These are phyloP conservation scores for Erysiphe pulchra DNA, from an alignment of 2,329 filamentous ascomycete species.

Conservation along the genomic window DNA sequence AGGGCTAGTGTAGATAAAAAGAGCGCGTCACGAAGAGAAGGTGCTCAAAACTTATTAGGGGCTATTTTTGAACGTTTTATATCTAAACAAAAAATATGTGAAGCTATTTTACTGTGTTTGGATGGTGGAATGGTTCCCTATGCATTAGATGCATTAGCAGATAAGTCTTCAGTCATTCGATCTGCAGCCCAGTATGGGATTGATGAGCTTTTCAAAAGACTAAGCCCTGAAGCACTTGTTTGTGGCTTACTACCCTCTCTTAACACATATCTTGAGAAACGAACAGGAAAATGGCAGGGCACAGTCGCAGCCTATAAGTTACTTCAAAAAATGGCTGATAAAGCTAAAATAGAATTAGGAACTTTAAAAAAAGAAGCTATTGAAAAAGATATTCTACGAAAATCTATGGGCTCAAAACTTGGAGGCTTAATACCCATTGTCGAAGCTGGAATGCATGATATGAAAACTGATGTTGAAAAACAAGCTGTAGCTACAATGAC, in stretches of 20 bases:
- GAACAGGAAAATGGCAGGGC: constrained; percentile 91
- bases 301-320: constrained; percentile 66
- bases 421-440: constrained; percentile 75
- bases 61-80: constrained; percentile 83
- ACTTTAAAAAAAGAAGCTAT: constrained; percentile 56
- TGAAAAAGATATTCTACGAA: constrained; percentile 71
- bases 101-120: constrained; percentile 60
- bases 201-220: constrained; percentile 58
- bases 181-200: constrained; percentile 87
- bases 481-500: constrained; percentile 84
- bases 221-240: constrained; percentile 63
- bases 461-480: constrained; percentile 74
- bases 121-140: constrained; percentile 46
- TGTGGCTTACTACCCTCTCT: constrained; percentile 59
- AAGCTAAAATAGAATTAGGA: constrained; percentile 65
- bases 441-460: constrained; percentile 83
- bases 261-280: constrained; percentile 49
- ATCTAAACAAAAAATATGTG: constrained; percentile 46
- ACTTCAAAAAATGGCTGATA: constrained; percentile 82
- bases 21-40: constrained; percentile 59
- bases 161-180: constrained; percentile 71
- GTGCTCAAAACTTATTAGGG: constrained; percentile 82
- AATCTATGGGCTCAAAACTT: constrained; percentile 70
- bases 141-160: constrained; percentile 63
- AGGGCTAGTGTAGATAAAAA: constrained; percentile 88